Evolutionary conservation across 768 basidiomycete genomes (phyloP).

Genomic region (Rhizopogon sp.): DNA sequence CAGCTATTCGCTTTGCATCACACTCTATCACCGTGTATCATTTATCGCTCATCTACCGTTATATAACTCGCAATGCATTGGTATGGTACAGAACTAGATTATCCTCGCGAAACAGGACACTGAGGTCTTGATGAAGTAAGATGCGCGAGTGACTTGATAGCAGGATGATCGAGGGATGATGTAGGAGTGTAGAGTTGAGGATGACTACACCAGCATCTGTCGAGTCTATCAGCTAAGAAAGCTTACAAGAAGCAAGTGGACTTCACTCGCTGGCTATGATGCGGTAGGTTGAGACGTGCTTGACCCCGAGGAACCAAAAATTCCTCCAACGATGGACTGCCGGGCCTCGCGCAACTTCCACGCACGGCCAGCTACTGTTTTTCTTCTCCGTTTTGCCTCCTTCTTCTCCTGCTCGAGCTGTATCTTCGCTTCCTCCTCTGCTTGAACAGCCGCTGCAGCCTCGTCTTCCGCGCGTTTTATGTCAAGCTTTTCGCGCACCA

Average conservation of each 20-base stretch:
- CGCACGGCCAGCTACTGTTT: not conserved
- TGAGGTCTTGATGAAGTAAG: not conserved
- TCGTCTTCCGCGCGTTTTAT: constrained; percentile 8
- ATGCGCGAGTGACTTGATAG: not conserved
- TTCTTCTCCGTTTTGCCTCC: not conserved
- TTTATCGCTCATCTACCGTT: not conserved
- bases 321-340: not conserved
- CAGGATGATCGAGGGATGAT: not conserved
- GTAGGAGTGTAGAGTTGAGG: not conserved
- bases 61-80: not conserved
- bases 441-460: not conserved
- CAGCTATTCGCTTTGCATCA: not conserved
- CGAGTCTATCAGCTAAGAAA: not conserved
- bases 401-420: constrained; percentile 2
- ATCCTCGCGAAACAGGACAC: not conserved
- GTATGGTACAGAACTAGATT: not conserved
- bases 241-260: not conserved
- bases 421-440: not conserved
- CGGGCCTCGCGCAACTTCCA: not conserved
- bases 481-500: constrained; percentile 28
- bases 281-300: not conserved
- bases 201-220: not conserved
- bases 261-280: not conserved
- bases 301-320: not conserved
- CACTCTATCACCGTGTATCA: not conserved